Percentiles rank a stretch among this genome's conserved stretches.
phyloP scores from a whole-genome alignment of 306 rosid species.

The Corylus avellana region DNA sequence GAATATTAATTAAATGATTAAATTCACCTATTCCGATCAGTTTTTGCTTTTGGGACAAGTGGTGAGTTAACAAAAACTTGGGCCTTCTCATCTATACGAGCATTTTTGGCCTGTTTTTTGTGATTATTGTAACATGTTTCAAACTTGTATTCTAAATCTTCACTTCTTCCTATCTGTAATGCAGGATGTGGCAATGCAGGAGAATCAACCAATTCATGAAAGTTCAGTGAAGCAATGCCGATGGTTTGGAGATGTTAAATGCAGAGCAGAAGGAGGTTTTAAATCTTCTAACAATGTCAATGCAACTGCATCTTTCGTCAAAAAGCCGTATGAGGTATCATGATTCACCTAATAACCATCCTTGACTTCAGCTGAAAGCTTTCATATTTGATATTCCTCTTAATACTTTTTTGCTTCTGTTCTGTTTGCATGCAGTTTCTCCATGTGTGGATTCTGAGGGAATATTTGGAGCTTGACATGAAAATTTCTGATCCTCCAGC shows the following conservation, averaged over 20 bases:
- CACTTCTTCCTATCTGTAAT: neutral
- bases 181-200: conserved; percentile 23
- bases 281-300: neutral
- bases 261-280: no score
- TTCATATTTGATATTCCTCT: neutral
- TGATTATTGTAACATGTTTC: neutral
- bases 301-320: neutral
- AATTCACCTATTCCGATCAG: no score
- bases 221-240: no score
- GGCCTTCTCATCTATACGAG: no score
- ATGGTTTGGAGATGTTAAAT: no score
- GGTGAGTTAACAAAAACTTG: no score
- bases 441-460: conserved; percentile 59
- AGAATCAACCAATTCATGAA: neutral
- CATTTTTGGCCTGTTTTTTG: no score
- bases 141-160: neutral
- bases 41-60: no score
- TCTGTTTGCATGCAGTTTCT: conserved; percentile 52
- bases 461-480: conserved; percentile 57
- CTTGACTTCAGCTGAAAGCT: neutral
- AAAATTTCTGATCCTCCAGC: conserved; percentile 42
- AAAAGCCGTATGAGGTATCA: conserved; percentile 43
- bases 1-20: no score
- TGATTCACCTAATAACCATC: neutral
- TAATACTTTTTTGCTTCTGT: neutral